A percentile compares a stretch with the other conserved stretches of the same genome.
These are phyloP conservation scores for Trichophyton schoenleinii DNA, from an alignment of 2,329 filamentous ascomycete species.

Conservation along the genomic window DNA sequence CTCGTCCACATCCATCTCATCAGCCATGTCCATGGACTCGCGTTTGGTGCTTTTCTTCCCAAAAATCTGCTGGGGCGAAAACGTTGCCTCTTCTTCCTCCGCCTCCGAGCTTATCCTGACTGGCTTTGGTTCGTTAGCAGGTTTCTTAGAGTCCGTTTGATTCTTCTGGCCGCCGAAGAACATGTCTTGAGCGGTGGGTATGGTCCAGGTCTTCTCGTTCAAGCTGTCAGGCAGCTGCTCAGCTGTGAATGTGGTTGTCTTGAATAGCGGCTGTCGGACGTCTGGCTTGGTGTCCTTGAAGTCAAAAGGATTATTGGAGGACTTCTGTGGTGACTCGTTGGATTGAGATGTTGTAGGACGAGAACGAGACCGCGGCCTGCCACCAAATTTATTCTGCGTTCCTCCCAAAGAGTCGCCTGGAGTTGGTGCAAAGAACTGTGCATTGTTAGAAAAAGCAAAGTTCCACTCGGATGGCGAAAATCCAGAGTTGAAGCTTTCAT, in stretches of 20 bases:
- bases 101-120: slow-evolving; percentile 29
- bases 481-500: slow-evolving; percentile 25
- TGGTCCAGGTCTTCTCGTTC: slow-evolving; percentile 23
- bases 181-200: slow-evolving; percentile 20
- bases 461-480: slow-evolving; percentile 34
- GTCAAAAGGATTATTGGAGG: neutral
- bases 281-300: slow-evolving; percentile 9
- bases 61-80: slow-evolving; percentile 15
- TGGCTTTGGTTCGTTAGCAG: slow-evolving; percentile 21
- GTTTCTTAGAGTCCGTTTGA: slow-evolving; percentile 26
- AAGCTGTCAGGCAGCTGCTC: slow-evolving; percentile 30
- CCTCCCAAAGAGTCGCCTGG: slow-evolving; percentile 10
- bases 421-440: slow-evolving; percentile 26
- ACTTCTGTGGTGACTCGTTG: slow-evolving; percentile 10
- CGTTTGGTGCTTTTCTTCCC: neutral
- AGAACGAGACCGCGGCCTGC: slow-evolving; percentile 5
- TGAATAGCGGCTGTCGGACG: slow-evolving; percentile 17
- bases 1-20: slow-evolving; percentile 38
- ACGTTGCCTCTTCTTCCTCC: slow-evolving; percentile 26
- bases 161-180: slow-evolving; percentile 12
- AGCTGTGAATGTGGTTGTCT: slow-evolving; percentile 25
- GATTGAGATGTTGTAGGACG: slow-evolving; percentile 13
- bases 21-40: slow-evolving; percentile 16
- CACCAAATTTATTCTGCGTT: neutral
- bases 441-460: slow-evolving; percentile 22